Percentiles rank a stretch among this genome's conserved stretches.
Conservation (phyloP, 306 rosid genomes). For the Abrus pulchellus region DNA sequence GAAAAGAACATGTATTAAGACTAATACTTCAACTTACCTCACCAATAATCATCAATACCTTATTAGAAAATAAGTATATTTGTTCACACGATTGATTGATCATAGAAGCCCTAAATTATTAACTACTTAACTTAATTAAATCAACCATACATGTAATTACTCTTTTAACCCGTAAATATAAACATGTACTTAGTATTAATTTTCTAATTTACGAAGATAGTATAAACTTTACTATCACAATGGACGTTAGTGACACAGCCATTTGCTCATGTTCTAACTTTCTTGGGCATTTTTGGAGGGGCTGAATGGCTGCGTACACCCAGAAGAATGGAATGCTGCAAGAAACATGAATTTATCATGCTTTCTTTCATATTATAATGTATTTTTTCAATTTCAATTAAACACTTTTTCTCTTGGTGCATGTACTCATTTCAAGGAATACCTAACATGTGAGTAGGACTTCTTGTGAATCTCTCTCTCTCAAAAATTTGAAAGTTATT, state of each 20-base stretch:
- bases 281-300: background rate
- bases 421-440: background rate
- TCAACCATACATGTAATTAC: background rate
- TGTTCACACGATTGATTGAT: too few species aligned
- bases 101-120: background rate
- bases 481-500: conserved; percentile 3
- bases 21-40: too few species aligned
- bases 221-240: too few species aligned
- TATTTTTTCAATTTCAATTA: background rate
- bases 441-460: background rate
- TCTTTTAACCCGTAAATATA: background rate
- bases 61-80: too few species aligned
- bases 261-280: conserved; percentile 6
- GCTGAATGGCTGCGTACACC: background rate
- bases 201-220: background rate
- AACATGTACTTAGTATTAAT: background rate
- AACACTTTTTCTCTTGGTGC: background rate
- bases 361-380: background rate
- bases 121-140: background rate
- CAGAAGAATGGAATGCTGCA: background rate
- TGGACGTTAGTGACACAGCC: background rate
- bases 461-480: background rate
- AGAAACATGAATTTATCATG: background rate
- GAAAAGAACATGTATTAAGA: background rate
- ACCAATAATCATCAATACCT: too few species aligned